phyloP scores from a whole-genome alignment of 2,329 filamentous ascomycete genomes.

The Tolypocladium ovalisporum region DNA sequence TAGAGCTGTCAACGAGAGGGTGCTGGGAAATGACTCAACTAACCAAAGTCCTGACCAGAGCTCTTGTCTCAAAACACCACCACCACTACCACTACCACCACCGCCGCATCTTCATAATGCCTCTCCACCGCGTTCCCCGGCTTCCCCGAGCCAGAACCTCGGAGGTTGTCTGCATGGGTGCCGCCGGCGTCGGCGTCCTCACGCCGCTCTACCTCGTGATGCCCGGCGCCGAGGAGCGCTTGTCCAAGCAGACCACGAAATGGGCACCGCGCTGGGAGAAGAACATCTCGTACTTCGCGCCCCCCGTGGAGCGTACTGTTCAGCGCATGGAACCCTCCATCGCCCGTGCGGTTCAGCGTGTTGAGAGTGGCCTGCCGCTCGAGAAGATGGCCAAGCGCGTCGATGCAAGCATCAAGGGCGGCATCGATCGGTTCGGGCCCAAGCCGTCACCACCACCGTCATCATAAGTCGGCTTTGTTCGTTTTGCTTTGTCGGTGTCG shows the following conservation, averaged over 20 bases:
- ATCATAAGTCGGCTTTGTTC: neutral
- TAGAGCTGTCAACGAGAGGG: neutral
- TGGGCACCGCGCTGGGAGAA: conserved; percentile 52
- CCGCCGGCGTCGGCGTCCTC: conserved; percentile 41
- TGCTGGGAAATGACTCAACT: neutral
- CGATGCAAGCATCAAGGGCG: conserved; percentile 34
- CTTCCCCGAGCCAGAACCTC: conserved; percentile 36
- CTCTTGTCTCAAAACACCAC: neutral
- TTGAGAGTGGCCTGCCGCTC: conserved; percentile 37
- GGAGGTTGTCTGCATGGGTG: conserved; percentile 42
- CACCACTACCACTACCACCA: neutral
- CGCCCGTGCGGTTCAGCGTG: conserved; percentile 29
- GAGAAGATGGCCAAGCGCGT: conserved; percentile 38
- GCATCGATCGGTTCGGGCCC: conserved; percentile 28
- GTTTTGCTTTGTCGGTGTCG: neutral
- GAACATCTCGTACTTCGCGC: conserved; percentile 42
- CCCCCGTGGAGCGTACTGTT: conserved; percentile 34
- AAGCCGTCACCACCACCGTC: conserved; percentile 7
- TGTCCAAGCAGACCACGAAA: conserved; percentile 41
- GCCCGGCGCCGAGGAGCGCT: conserved; percentile 42
- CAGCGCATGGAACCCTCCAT: conserved; percentile 38
- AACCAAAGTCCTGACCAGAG: neutral
- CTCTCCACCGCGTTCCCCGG: conserved; percentile 26
- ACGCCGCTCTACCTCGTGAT: conserved; percentile 47
- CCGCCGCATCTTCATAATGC: conserved; percentile 28